phyloP scores from a whole-genome alignment of 805 yeast genomes.

The Candida ulmi region DNA sequence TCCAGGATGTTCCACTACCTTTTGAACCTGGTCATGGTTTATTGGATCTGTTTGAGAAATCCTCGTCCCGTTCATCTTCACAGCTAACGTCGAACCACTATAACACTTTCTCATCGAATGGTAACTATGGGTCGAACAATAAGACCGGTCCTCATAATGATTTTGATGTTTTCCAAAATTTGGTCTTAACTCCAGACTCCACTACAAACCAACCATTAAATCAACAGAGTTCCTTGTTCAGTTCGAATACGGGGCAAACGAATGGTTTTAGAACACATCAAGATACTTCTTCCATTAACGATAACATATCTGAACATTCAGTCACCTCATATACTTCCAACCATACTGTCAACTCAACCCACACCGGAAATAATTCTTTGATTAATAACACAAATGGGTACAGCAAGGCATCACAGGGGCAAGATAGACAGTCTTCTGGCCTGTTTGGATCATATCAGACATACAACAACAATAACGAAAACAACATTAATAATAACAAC shows the following conservation, averaged over 20 bases:
- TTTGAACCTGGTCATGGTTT: slow-evolving; percentile 33
- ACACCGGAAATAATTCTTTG: background rate
- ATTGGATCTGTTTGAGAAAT: slow-evolving; percentile 29
- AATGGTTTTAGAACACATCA: background rate
- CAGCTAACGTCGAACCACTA: background rate
- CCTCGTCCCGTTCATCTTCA: background rate
- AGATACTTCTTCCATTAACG: background rate
- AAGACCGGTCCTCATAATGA: background rate
- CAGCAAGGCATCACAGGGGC: background rate
- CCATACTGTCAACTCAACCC: background rate
- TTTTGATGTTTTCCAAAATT: slow-evolving; percentile 3
- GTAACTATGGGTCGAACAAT: background rate
- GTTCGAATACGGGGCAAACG: no score
- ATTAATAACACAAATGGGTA: background rate
- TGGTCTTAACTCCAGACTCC: background rate
- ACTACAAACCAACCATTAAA: background rate
- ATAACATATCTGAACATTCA: slow-evolving; percentile 1
- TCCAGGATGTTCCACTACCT: slow-evolving; percentile 29
- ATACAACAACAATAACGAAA: background rate
- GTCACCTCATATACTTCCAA: background rate
- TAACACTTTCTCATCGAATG: background rate
- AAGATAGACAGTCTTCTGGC: background rate
- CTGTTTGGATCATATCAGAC: slow-evolving; percentile 5
- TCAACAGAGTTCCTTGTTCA: background rate
- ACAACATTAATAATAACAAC: background rate